Conservation (phyloP, 2,329 filamentous ascomycete genomes). For the Xylaria polymorpha region DNA sequence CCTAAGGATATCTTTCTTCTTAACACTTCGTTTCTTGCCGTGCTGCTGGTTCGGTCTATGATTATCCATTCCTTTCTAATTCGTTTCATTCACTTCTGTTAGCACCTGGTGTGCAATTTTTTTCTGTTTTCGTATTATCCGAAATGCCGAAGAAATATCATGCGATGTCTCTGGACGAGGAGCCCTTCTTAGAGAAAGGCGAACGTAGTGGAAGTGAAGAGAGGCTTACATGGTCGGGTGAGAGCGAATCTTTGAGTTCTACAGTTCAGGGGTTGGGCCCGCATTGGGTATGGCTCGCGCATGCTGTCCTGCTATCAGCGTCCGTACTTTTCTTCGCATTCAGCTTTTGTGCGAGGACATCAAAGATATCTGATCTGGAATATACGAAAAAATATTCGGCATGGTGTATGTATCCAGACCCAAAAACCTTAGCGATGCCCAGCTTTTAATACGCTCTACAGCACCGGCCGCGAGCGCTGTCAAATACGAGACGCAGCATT, state of each 20-base stretch:
- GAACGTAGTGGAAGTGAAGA: constrained; percentile 43
- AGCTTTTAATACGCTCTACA: constrained; percentile 43
- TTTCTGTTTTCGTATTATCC: constrained; percentile 35
- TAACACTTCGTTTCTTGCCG: constrained; percentile 17
- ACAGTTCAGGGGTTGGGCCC: constrained; percentile 42
- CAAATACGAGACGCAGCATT: constrained; percentile 62
- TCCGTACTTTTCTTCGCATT: constrained; percentile 56
- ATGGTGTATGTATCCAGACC: constrained; percentile 55
- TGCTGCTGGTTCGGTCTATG: constrained; percentile 30
- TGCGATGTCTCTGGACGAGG: constrained; percentile 53
- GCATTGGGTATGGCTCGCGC: constrained; percentile 56
- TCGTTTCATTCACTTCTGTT: constrained; percentile 37
- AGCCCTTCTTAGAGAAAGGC: constrained; percentile 50
- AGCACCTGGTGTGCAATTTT: constrained; percentile 50
- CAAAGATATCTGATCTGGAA: constrained; percentile 50
- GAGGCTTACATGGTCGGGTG: constrained; percentile 42
- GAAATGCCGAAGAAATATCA: constrained; percentile 53
- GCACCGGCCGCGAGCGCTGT: constrained; percentile 61
- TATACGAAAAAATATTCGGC: constrained; percentile 58
- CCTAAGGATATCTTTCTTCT: not conserved
- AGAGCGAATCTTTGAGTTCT: constrained; percentile 33
- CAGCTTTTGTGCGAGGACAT: constrained; percentile 54
- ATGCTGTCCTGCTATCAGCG: constrained; percentile 54
- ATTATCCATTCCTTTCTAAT: constrained; percentile 16
- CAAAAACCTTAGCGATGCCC: not conserved